Percentiles rank a stretch among this genome's conserved stretches.
phyloP scores from a whole-genome alignment of 2,329 filamentous ascomycete genomes.

The Byssochlamys sp. region DNA sequence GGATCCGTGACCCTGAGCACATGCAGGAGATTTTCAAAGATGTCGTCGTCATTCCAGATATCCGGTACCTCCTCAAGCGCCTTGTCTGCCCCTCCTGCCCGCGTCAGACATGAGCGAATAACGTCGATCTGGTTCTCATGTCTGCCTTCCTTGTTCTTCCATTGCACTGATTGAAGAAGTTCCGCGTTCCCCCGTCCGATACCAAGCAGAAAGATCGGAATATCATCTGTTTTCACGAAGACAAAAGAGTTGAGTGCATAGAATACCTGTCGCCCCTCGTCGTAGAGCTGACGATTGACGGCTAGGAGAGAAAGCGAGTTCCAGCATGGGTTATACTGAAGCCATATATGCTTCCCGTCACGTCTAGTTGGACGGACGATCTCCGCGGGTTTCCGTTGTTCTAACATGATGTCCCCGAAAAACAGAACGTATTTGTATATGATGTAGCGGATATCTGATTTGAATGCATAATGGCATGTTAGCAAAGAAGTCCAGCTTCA shows the following conservation, averaged over 20 bases:
- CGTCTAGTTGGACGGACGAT: neutral
- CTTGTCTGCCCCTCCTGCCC: neutral
- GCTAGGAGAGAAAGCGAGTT: slow-evolving; percentile 1
- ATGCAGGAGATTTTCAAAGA: neutral
- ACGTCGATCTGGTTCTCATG: neutral
- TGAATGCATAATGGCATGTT: neutral
- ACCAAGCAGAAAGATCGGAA: neutral
- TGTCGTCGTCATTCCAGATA: neutral
- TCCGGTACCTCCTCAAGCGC: neutral
- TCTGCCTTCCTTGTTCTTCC: neutral
- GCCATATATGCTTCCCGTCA: neutral
- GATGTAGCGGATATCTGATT: neutral
- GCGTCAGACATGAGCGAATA: neutral
- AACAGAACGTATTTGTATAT: neutral
- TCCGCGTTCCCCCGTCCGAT: neutral
- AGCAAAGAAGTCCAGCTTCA: neutral
- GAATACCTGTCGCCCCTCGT: slow-evolving; percentile 3
- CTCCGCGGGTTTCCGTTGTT: neutral
- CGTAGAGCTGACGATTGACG: slow-evolving; percentile 2
- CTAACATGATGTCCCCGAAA: neutral
- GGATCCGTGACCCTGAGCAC: neutral
- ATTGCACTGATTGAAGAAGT: neutral
- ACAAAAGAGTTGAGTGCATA: slow-evolving; percentile 1
- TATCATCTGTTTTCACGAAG: neutral
- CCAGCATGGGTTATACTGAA: neutral